A percentile compares a stretch with the other conserved stretches of the same genome.
Evolutionary conservation across 1,139 yeast genomes (phyloP).

Genomic region (Pneumocystis murina): DNA sequence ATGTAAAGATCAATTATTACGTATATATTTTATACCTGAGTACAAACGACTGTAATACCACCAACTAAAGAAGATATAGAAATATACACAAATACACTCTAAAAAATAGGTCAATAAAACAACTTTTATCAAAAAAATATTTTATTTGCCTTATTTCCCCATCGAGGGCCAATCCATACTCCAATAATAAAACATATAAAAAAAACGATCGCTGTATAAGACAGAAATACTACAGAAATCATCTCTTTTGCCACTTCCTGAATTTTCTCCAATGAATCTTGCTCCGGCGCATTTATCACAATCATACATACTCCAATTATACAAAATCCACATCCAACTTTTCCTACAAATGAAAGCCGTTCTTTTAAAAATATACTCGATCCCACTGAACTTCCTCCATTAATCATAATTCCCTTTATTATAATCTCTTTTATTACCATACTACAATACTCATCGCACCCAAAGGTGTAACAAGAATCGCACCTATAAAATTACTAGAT

Average conservation of each 20-base stretch:
- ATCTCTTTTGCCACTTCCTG: slow-evolving; percentile 10
- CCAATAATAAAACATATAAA: slow-evolving; percentile 6
- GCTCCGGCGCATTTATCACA: slow-evolving; percentile 13
- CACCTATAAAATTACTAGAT: neutral
- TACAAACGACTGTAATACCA: slow-evolving; percentile 13
- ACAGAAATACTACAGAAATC: slow-evolving; percentile 8
- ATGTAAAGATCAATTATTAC: neutral
- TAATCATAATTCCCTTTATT: neutral
- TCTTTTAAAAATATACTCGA: slow-evolving; percentile 14
- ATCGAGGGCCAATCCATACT: slow-evolving; percentile 12
- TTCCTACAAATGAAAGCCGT: slow-evolving; percentile 13
- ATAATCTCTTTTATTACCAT: neutral
- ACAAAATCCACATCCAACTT: slow-evolving; percentile 13
- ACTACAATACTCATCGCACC: slow-evolving; percentile 14
- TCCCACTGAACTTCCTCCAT: slow-evolving; percentile 8
- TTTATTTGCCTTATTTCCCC: slow-evolving; percentile 5
- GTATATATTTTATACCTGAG: slow-evolving; percentile 3
- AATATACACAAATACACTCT: slow-evolving; percentile 11
- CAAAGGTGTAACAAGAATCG: slow-evolving; percentile 13
- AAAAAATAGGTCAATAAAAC: neutral
- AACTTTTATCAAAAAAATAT: neutral
- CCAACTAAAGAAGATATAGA: slow-evolving; percentile 14
- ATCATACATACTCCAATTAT: slow-evolving; percentile 7
- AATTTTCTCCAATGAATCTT: slow-evolving; percentile 7
- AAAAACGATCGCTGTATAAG: slow-evolving; percentile 8